Evolutionary conservation across 805 yeast genomes (phyloP), one percentile per base, ranked within the genome.

Genomic region (Lipomyces anomalus): DNA sequence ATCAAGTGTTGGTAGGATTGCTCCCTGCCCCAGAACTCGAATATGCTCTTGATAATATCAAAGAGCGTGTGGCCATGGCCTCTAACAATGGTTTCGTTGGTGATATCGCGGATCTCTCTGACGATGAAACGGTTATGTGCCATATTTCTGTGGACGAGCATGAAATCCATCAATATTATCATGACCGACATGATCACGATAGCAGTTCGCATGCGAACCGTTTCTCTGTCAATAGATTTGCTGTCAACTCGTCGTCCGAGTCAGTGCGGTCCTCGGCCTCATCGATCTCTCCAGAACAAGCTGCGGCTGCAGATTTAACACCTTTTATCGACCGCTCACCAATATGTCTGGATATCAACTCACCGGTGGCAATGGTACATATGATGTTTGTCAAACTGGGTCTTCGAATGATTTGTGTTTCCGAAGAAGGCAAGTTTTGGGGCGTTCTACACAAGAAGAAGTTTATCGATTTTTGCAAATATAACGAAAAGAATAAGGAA

Each of bases 401-500:
- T 1, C 70, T 68, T 30, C 58, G 80, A 35, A 63, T 64, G 42
- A 74, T 75, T 1, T 69, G 75, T 44, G 71, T 75, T 1, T 58
- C 71, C 22, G 67, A 67, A 40, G 66, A 71, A 24, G 80, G 79
- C 9, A 59, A 63, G 43, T 76, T 68, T 56, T 67, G 67, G 45
- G 80, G 80, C 1, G 66, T 76, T 3, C 59, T 77, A 47, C 79
- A 78, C 55, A 74, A 74, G 59, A 76, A 77, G 59, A 67, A 68
- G 35, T 69, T 74, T 50, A 72, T 77, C 44, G 79, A 74, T 44
- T 73, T 61, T 46, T 64, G 68, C 43, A 54, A 61, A 21, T 50
- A 47, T 40, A 50, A 46, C 23, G 55, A 44, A 36, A 50, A 47
- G 34, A 42, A 46, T 38, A 43, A 50, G 50, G 49, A 44, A 21